Percentiles rank a stretch among this genome's conserved stretches.
Conservation (phyloP, 805 yeast genomes). For the Yarrowia porcina region DNA sequence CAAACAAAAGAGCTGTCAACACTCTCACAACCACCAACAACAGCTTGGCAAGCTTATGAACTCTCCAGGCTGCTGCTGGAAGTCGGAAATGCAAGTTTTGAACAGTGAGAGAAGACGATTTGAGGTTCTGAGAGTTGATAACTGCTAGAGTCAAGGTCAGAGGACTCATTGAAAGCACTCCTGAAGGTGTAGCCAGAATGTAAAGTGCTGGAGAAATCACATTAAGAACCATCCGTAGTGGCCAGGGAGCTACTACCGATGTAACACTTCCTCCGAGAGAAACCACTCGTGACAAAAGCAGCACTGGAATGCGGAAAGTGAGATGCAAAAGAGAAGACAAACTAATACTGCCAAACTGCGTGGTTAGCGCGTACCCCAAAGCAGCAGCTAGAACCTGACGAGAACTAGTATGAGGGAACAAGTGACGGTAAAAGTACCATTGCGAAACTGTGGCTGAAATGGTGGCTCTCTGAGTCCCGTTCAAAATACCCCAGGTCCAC, state of each 20-base stretch:
- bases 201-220: constrained; percentile 26
- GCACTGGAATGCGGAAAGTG: constrained; percentile 39
- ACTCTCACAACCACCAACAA: constrained; percentile 40
- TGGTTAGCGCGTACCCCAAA: constrained; percentile 34
- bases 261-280: background rate
- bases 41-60: constrained; percentile 41
- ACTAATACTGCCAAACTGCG: constrained; percentile 41
- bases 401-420: constrained; percentile 31
- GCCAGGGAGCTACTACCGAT: constrained; percentile 3
- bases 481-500: constrained; percentile 45
- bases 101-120: constrained; percentile 37
- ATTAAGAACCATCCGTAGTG: constrained; percentile 28
- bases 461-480: constrained; percentile 40
- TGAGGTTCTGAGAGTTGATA: constrained; percentile 37
- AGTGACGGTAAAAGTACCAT: constrained; percentile 41
- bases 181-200: constrained; percentile 35
- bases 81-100: constrained; percentile 28
- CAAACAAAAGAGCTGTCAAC: constrained; percentile 40
- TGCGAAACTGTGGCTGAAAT: constrained; percentile 40
- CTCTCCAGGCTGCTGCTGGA: constrained; percentile 33
- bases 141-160: constrained; percentile 42
- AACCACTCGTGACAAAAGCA: constrained; percentile 38
- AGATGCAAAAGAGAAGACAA: constrained; percentile 37
- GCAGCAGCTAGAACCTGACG: constrained; percentile 31
- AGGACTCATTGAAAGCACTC: constrained; percentile 37